Evolutionary conservation across 2,329 filamentous ascomycete species (phyloP), one percentile per base, ranked within the genome.

Genomic region (Fusarium pseudocircinatum): DNA sequence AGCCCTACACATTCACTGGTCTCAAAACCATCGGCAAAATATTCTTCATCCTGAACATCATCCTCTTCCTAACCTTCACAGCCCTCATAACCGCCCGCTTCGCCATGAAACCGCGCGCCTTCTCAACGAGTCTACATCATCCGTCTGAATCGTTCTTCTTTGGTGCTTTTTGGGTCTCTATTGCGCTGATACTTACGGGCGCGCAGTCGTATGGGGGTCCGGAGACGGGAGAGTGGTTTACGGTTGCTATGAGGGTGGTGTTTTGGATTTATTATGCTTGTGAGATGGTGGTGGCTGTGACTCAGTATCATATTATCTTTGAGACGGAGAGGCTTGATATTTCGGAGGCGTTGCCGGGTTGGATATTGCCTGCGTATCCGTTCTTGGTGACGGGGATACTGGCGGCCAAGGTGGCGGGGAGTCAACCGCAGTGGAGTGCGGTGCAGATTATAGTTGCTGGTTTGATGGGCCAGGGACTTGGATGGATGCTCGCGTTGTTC

Each of bases 201-300:
- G 67, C 67, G 7, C 65, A 69, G 18, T 69, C 67, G 2, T 69
- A 65, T 10, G 67, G 67, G 1, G 67, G 67, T 1, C 67, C 67
- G 2, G 65, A 46, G 7, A 69, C 67, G 3, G 67, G 67, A 0
- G 22, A 24, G 7, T 69, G 67, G 67, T 47, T 69, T 0, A 59
- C 59, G 2, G 65, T 52, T 0, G 59, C 65, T 2, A 69, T 69
- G 36, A 65, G 67, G 20, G 52, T 69, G 0, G 1, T 69, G 0
- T 69, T 69, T 16, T 69, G 67, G 67, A 69, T 69, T 34, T 69
- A 69, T 18, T 69, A 69, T 22, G 67, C 67, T 13, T 69, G 67
- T 28, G 67, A 69, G n/a, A 69, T 57, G 66, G 24, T 69, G 14
- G 67, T 69, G 6, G 67, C 67, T 0, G 67, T 69, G 1, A 6